phyloP scores from a whole-genome alignment of 805 yeast species.

The Nakazawaea peltata region DNA sequence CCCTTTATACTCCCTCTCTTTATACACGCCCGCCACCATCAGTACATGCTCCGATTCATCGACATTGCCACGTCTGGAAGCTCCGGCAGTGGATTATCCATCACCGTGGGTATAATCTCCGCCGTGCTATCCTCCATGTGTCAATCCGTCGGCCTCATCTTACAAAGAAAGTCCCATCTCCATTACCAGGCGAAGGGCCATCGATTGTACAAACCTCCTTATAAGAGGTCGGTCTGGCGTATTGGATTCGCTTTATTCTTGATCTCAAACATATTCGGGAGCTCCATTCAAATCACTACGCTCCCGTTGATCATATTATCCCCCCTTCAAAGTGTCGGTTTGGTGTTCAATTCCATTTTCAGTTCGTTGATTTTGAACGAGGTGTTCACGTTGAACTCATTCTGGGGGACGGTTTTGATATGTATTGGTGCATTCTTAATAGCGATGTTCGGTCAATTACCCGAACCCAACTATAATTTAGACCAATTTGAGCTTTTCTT shows the following conservation, averaged over 20 bases:
- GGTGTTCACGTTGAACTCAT: conserved; percentile 47
- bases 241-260: conserved; percentile 66
- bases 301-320: conserved; percentile 73
- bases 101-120: conserved; percentile 54
- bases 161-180: conserved; percentile 74
- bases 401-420: conserved; percentile 60
- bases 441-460: conserved; percentile 61
- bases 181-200: conserved; percentile 15
- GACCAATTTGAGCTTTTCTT: conserved; percentile 37
- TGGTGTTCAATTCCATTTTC: conserved; percentile 78
- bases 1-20: too few relatives aligned
- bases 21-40: too few relatives aligned
- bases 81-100: too few relatives aligned
- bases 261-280: conserved; percentile 69
- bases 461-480: conserved; percentile 44
- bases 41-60: too few relatives aligned
- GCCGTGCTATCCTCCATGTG: conserved; percentile 71
- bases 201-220: conserved; percentile 20
- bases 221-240: conserved; percentile 61
- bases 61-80: too few relatives aligned
- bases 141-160: conserved; percentile 74
- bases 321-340: conserved; percentile 79
- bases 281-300: conserved; percentile 76
- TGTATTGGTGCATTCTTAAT: conserved; percentile 69
- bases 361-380: conserved; percentile 65